Conservation (phyloP, 768 basidiomycete genomes). For the Podaxis sp. region DNA sequence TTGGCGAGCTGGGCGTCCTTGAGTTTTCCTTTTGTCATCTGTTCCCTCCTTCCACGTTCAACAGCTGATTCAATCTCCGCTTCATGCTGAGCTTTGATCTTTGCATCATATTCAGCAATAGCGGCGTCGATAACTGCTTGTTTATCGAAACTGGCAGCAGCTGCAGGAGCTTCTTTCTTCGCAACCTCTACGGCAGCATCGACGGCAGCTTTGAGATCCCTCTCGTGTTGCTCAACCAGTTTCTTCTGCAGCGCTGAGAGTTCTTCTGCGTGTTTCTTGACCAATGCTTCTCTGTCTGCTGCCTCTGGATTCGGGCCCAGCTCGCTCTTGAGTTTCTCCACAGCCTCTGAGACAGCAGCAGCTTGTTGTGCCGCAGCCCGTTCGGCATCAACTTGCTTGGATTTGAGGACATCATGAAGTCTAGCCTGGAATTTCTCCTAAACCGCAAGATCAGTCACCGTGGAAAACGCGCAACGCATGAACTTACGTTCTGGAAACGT, state of each 20-base stretch:
- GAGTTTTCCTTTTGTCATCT: constrained; percentile 57
- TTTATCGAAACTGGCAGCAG: constrained; percentile 27
- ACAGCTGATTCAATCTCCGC: constrained; percentile 64
- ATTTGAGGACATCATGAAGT: constrained; percentile 52
- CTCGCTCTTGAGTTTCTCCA: constrained; percentile 56
- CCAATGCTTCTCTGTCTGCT: constrained; percentile 38
- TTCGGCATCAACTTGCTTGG: constrained; percentile 47
- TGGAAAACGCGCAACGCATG: background rate
- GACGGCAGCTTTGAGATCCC: constrained; percentile 53
- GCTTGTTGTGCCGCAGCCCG: constrained; percentile 44
- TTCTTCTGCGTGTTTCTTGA: constrained; percentile 60
- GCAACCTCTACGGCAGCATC: constrained; percentile 44
- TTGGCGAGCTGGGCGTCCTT: constrained; percentile 72
- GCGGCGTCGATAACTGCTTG: constrained; percentile 46
- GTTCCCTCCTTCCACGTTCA: constrained; percentile 69
- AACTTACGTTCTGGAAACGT: constrained; percentile 40
- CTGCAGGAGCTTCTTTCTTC: constrained; percentile 30
- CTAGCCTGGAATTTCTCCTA: constrained; percentile 66
- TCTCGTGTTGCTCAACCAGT: constrained; percentile 51
- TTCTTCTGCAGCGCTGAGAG: constrained; percentile 54
- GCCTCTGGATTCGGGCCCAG: constrained; percentile 22
- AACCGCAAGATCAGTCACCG: constrained; percentile 7
- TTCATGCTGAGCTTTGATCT: constrained; percentile 44
- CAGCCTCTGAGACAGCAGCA: constrained; percentile 52
- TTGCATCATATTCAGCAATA: constrained; percentile 49